Conservation (phyloP, 495 filamentous ascomycete species). For the Penicillium egyptiacum region DNA sequence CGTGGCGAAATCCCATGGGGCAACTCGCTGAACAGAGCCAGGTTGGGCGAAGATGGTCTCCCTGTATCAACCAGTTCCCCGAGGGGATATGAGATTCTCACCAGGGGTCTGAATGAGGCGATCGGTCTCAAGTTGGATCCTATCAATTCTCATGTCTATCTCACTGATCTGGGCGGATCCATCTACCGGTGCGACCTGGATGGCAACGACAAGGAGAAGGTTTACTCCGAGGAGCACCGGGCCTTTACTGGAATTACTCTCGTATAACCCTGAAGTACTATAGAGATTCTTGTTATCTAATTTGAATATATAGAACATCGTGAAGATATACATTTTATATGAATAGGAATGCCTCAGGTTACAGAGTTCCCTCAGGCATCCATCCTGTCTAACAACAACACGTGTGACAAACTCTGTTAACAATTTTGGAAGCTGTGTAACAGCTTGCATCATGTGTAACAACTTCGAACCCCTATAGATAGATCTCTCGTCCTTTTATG, state of each 20-base stretch:
- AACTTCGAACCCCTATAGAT: too few species aligned
- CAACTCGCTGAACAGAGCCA: constrained; percentile 43
- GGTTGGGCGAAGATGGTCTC: constrained; percentile 23
- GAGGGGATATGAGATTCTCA: constrained; percentile 29
- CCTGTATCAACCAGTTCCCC: background rate
- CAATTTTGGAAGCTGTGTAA: too few species aligned
- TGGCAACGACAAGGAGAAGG: constrained; percentile 32
- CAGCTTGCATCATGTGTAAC: too few species aligned
- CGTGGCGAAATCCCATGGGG: constrained; percentile 51
- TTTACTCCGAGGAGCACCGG: constrained; percentile 26
- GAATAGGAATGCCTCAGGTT: too few species aligned
- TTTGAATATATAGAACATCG: background rate
- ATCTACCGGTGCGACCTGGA: constrained; percentile 48
- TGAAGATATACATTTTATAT: background rate
- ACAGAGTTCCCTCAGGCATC: too few species aligned
- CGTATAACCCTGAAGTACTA: background rate
- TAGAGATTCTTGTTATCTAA: background rate
- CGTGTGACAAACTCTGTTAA: too few species aligned
- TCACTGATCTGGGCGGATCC: constrained; percentile 49
- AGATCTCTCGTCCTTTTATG: too few species aligned
- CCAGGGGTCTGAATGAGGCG: constrained; percentile 45
- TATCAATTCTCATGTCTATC: constrained; percentile 38
- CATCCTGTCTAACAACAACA: too few species aligned
- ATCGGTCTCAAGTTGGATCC: constrained; percentile 52
- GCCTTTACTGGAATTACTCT: constrained; percentile 35